Evolutionary conservation across 768 basidiomycete species (phyloP), one percentile per base, ranked within the genome.

Genomic region (Polyporus arcularius): DNA sequence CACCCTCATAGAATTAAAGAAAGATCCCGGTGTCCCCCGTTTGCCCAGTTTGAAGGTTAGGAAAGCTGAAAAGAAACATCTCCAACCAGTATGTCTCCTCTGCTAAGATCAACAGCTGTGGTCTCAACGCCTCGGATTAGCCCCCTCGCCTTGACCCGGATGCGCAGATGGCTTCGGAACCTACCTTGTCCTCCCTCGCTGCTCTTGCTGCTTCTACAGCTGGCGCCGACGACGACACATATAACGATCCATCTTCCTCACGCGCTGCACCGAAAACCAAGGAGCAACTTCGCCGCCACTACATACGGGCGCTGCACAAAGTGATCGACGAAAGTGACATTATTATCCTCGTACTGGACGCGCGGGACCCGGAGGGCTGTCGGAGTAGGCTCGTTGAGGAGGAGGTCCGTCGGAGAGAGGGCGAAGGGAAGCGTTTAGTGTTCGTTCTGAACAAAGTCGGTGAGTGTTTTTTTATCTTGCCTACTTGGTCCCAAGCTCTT

Each of bases 401-500:
- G 70, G 96, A 97, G 72, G 94, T 97, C 0, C 79, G 90, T 47
- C 79, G 92, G 63, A 81, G 91, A 39, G 94, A 96, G 71, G 79
- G 78, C 26, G 92, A 96, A 63, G 92, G 95, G 8, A 99, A 99
- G 79, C 91, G 87, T 71, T 77, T 98, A 32, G 87, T 99, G 2
- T 93, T 94, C 55, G 93, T 98, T 3, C 73, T 99, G n/a, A 98
- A 98, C 74, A 98, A 99, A 78, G 90, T 97, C 59, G 96, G 96
- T 94, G 62, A 58, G 87, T 28, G 15, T 12, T 12, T 14, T 10
- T 35, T 35, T 35, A 26, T 26, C 35, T 6, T 35, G 35, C 35
- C 11, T 35, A 1, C 35, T 26, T 26, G 21, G 21, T 26, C 21
- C 21, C 35, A 11, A 35, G 35, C 11, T 11, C 35, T 7, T 35